Percentiles rank a stretch among this genome's conserved stretches.
phyloP scores from a whole-genome alignment of 2,329 filamentous ascomycete genomes.

The Whalleya microplaca region DNA sequence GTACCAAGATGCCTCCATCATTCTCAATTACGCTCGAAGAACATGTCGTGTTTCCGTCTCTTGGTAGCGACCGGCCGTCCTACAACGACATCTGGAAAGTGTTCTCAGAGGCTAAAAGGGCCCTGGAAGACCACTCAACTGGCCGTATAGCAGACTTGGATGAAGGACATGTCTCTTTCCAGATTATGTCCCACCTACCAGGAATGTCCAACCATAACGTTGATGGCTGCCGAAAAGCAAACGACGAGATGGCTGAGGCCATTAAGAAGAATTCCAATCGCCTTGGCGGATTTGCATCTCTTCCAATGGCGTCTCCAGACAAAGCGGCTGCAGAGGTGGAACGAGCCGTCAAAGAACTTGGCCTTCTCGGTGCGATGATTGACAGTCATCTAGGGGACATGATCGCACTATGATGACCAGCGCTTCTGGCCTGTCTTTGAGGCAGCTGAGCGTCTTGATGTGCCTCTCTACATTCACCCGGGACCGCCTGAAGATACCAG shows the following conservation, averaged over 20 bases:
- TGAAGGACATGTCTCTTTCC: conserved; percentile 27
- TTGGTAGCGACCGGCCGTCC: neutral
- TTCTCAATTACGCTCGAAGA: conserved; percentile 22
- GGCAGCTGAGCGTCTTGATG: conserved; percentile 48
- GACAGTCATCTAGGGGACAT: conserved; percentile 32
- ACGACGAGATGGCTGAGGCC: conserved; percentile 32
- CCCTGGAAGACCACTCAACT: conserved; percentile 11
- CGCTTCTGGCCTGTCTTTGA: conserved; percentile 37
- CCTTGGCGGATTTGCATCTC: conserved; percentile 35
- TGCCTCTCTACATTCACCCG: conserved; percentile 57
- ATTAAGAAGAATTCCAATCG: conserved; percentile 30
- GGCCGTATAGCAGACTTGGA: conserved; percentile 30
- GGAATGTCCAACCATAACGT: conserved; percentile 19
- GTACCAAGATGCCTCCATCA: conserved; percentile 9
- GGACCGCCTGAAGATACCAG: conserved; percentile 38
- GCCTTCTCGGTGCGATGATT: conserved; percentile 40
- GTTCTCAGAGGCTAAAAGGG: conserved; percentile 7
- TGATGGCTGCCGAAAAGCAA: conserved; percentile 24
- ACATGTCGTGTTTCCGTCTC: conserved; percentile 15
- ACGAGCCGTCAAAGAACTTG: conserved; percentile 32
- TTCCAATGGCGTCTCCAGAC: conserved; percentile 37
- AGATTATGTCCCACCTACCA: conserved; percentile 33
- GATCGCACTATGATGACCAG: conserved; percentile 35
- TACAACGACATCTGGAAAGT: conserved; percentile 1
- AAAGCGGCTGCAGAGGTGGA: conserved; percentile 36